Conservation (phyloP, 352 stramenopile species). For the Phytophthora cactorum region DNA sequence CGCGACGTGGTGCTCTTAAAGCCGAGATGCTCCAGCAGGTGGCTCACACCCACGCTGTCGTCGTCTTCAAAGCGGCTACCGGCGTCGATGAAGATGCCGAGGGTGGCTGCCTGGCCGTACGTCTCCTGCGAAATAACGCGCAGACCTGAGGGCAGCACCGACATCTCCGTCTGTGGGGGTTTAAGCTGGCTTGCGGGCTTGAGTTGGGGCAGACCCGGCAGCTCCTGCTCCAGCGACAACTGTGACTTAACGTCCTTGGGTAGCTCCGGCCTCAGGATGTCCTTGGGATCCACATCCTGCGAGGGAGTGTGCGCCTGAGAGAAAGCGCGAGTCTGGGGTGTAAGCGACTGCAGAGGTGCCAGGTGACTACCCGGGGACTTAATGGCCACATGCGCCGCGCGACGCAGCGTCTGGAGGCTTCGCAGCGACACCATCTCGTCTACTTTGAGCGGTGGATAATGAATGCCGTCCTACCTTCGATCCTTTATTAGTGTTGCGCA, state of each 20-base stretch:
- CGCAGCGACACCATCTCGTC: constrained; percentile 38
- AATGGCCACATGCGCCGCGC: constrained; percentile 22
- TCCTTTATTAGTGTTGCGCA: constrained; percentile 20
- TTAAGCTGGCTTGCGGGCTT: constrained; percentile 86
- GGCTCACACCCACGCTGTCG: constrained; percentile 87
- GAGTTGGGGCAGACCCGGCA: constrained; percentile 76
- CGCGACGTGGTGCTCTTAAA: constrained; percentile 94
- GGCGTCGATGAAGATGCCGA: constrained; percentile 94
- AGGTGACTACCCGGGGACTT: neutral
- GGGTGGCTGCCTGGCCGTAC: constrained; percentile 94
- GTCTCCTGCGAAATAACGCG: constrained; percentile 97
- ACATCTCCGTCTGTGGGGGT: constrained; percentile 92
- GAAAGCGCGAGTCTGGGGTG: constrained; percentile 39
- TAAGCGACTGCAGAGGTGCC: constrained; percentile 17
- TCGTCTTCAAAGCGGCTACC: constrained; percentile 89
- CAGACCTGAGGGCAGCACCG: constrained; percentile 93
- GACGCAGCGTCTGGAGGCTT: constrained; percentile 39
- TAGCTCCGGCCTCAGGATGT: constrained; percentile 64
- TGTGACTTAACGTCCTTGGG: constrained; percentile 48
- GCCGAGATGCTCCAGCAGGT: constrained; percentile 95
- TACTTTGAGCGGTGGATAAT: constrained; percentile 21
- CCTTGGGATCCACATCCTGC: constrained; percentile 42
- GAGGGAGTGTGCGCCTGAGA: constrained; percentile 38
- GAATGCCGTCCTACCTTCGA: constrained; percentile 16
- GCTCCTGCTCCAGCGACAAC: constrained; percentile 63